Conservation (phyloP, 345 rosid species). For the Brassica juncea region DNA sequence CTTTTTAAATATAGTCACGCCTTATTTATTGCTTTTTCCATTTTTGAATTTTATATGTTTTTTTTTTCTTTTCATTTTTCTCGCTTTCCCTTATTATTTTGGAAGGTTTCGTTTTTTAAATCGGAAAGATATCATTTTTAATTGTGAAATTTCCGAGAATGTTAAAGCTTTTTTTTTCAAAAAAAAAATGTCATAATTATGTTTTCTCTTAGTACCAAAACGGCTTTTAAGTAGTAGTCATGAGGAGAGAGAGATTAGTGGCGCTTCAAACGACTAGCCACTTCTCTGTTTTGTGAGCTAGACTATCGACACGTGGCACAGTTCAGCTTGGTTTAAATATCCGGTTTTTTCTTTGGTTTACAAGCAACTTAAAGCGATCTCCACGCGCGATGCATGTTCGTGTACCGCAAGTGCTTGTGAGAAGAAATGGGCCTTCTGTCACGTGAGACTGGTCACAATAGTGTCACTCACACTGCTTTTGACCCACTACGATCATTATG, state of each 20-base stretch:
- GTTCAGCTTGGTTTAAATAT: not conserved
- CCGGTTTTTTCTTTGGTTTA: constrained; percentile 27
- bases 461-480: constrained; percentile 21
- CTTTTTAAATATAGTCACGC: constrained; percentile 32
- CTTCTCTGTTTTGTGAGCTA: constrained; percentile 19
- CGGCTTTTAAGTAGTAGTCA: not conserved
- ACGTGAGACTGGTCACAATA: constrained; percentile 40
- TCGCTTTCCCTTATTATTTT: constrained; percentile 9
- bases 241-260: constrained; percentile 42
- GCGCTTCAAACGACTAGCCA: constrained; percentile 51
- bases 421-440: constrained; percentile 31
- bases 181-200: too few relatives aligned
- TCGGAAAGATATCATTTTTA: too few relatives aligned
- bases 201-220: not conserved
- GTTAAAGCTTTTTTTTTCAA: not conserved
- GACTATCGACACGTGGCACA: constrained; percentile 42
- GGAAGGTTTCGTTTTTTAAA: constrained; percentile 1
- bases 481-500: constrained; percentile 37
- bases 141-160: constrained; percentile 24
- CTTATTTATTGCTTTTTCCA: constrained; percentile 15
- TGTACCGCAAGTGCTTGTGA: not conserved
- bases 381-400: not conserved
- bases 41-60: not conserved
- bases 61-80: not conserved
- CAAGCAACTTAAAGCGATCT: constrained; percentile 30